Conservation (phyloP, 2,329 filamentous ascomycete species). For the Botrytis deweyae region DNA sequence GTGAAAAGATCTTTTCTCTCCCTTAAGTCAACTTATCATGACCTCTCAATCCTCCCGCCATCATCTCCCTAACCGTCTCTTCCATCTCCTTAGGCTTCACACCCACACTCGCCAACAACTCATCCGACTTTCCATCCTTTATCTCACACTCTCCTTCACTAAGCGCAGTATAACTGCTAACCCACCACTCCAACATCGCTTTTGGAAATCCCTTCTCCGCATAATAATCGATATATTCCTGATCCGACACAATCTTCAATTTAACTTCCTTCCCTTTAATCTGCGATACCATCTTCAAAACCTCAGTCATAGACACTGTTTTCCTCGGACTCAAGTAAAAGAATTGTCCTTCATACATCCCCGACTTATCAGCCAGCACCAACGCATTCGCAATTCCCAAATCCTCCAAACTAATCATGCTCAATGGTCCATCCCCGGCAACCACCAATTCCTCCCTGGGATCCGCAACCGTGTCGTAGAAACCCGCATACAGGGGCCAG, state of each 20-base stretch:
- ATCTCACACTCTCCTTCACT: background rate
- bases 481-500: constrained; percentile 35
- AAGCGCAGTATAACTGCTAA: background rate
- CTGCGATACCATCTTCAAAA: background rate
- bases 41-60: background rate
- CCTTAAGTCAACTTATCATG: background rate
- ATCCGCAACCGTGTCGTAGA: constrained; percentile 26
- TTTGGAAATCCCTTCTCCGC: background rate
- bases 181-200: constrained; percentile 17
- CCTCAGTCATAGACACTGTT: background rate
- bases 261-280: background rate
- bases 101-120: background rate
- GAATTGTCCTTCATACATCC: constrained; percentile 10
- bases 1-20: background rate
- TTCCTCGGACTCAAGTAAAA: constrained; percentile 7
- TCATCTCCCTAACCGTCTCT: background rate
- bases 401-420: constrained; percentile 34
- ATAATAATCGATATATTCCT: constrained; percentile 4
- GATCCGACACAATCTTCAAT: background rate
- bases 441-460: constrained; percentile 31
- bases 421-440: constrained; percentile 33
- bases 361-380: constrained; percentile 25
- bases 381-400: constrained; percentile 31
- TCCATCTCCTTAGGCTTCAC: constrained; percentile 3
- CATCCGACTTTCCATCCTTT: background rate